Base-by-base conservation (phyloP, 805 yeast genomes). In the Diddensiella santjacobensis region DNA sequence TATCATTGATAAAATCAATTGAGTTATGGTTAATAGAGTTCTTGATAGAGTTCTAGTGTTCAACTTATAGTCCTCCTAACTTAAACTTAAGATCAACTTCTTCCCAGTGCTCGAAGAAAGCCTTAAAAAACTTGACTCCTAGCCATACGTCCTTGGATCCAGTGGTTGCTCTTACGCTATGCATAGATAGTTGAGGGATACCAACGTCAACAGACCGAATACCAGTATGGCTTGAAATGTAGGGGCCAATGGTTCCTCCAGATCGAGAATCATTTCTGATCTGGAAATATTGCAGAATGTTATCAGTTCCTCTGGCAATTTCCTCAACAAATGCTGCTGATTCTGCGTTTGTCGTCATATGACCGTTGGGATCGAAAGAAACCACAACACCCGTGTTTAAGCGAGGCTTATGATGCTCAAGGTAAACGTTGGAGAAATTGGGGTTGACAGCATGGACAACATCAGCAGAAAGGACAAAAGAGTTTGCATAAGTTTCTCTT, bases 221-320 rank as follows among this genome's bases (percentile, higher is more conserved):
- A 5, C 80, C 79, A 60, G 66, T 68, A 18, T 58, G 48, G 2
- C 70, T 53, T 3, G 70, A 58, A 4, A 68, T 47, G 58, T 72
- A 57, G 64, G 79, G 95, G 0, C 96, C 96, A 62, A 87, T 86
- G 23, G 95, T 86, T 20, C 93, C 91, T 30, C 96, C 96, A 1
- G 89, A 81, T 61, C 90, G 77, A 3, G 87, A 78, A 61, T 82
- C 89, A 67, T 87, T 87, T 65, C 91, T 80, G 61, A 86, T 84
- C 60, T 86, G 93, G 79, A 87, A 87, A 65, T 80, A 79, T 66
- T 87, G 96, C 26, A 86, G 56, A 44, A 71, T 69, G 61, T 83
- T 87, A 43, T 72, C 83, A 52, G 84, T 81, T 40, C 65, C 58
- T 49, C 77, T 71, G 1, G 88, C 93, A 54, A 87, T 63, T 55